Conservation (phyloP, 108 stramenopile genomes). For the Cyclotella kingstonii region DNA sequence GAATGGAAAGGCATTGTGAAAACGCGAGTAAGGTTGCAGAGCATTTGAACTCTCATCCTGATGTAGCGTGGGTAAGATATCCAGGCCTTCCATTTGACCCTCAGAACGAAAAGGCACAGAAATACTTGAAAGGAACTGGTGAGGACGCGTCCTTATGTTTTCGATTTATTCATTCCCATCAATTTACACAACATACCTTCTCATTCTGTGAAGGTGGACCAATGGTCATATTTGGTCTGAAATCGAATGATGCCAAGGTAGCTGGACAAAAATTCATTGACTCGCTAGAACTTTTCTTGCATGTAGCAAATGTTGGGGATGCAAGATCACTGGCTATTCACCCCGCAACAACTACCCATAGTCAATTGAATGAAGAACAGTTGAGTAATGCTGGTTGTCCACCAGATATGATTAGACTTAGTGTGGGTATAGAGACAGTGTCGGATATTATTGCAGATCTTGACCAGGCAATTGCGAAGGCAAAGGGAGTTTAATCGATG, state of each 20-base stretch:
- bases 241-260: slow-evolving; percentile 40
- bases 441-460: slow-evolving; percentile 83
- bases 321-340: slow-evolving; percentile 78
- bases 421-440: slow-evolving; percentile 76
- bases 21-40: slow-evolving; percentile 78
- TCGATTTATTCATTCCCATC: background rate
- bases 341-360: slow-evolving; percentile 88
- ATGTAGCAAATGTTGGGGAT: slow-evolving; percentile 95
- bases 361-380: slow-evolving; percentile 70
- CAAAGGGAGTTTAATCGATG: too few relatives aligned
- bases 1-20: slow-evolving; percentile 86
- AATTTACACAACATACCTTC: background rate
- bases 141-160: too few relatives aligned
- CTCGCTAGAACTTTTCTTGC: slow-evolving; percentile 58
- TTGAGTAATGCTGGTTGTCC: slow-evolving; percentile 67
- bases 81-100: slow-evolving; percentile 69
- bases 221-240: slow-evolving; percentile 81
- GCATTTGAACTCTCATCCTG: slow-evolving; percentile 62
- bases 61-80: slow-evolving; percentile 79
- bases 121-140: slow-evolving; percentile 73
- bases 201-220: too few relatives aligned
- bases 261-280: slow-evolving; percentile 79
- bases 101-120: slow-evolving; percentile 53
- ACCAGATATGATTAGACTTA: slow-evolving; percentile 76
- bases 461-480: slow-evolving; percentile 65